Evolutionary conservation across 345 rosid species (phyloP), one percentile per base, ranked within the genome.

Genomic region (Eutrema heterophyllum): DNA sequence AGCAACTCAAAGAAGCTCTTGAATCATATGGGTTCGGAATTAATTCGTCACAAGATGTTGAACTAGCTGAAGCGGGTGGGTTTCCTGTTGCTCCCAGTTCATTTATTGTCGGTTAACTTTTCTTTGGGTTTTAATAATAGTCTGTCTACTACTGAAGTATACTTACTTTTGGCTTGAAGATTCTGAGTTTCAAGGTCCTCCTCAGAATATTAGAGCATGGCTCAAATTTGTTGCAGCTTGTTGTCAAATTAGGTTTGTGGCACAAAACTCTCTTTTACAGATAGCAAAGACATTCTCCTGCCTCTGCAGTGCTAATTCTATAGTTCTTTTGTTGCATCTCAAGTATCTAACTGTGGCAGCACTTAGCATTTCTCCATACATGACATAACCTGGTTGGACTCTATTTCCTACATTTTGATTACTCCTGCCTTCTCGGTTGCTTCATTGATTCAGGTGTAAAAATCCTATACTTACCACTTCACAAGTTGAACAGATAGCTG

Each of bases 191-290:
- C 71, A 80, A 60, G 91, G 80, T 36, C 92, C 93, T 49, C 92
- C 97, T 48, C 80, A 79, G 78, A 92, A 86, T 79, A 82, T 88
- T 60, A 81, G 83, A 72, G 72, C 80, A 41, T 95, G 97, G 97
- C 76, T 92, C 44, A 88, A 86, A 71, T 74, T 87, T 72, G 69
- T 73, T 3, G 36, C 87, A 53, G 87, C 84, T 39, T 90, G 85
- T 76, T 87, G 84, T 85, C 74, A 45, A 76, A 76, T 54, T 36
- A 92, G 97, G 97, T 88, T 81, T 72, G 88, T 63, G 39, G 38
- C 16, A 0, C 39, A 69, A 32, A 56, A 43, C 46, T 46, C 64
- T 61, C 70, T 51, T 67, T 66, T 30, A 49, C 43, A 5, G 10
- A 74, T 59, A 67, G 13, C 46, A n/a, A 36, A 38, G 4, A 36